phyloP scores from a whole-genome alignment of 305 asterid species.

The Withania somnifera region DNA sequence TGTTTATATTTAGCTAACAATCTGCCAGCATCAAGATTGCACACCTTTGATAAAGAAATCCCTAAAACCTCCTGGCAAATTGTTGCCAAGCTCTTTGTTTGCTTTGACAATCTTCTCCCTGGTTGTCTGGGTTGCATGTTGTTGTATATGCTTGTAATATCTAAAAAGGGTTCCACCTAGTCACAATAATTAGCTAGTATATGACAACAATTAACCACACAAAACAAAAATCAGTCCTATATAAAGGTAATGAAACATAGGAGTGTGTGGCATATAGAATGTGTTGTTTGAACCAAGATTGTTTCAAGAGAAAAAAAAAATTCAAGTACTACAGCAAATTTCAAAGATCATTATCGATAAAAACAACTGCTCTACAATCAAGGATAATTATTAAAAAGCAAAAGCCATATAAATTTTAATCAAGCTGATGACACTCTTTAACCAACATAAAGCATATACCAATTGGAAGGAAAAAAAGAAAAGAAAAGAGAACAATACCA shows the following conservation, averaged over 20 bases:
- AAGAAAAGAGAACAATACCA: not conserved
- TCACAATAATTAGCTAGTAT: slow-evolving; percentile 9
- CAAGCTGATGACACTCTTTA: not conserved
- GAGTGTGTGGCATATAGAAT: not conserved
- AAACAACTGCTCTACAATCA: not conserved
- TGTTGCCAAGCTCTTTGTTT: slow-evolving; percentile 73
- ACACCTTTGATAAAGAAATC: slow-evolving; percentile 67
- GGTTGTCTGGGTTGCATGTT: slow-evolving; percentile 44
- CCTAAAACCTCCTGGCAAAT: slow-evolving; percentile 73
- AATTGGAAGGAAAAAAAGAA: too few species aligned
- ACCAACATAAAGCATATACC: not conserved
- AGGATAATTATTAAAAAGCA: not conserved
- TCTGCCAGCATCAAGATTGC: not conserved
- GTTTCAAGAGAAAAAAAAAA: not conserved
- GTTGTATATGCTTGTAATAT: slow-evolving; percentile 53
- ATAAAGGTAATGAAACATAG: not conserved
- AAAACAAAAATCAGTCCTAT: not conserved
- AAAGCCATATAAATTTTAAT: not conserved
- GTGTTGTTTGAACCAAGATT: not conserved
- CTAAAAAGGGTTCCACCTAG: slow-evolving; percentile 83
- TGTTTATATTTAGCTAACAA: not conserved
- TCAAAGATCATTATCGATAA: not conserved
- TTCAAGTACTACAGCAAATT: not conserved
- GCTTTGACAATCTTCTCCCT: slow-evolving; percentile 46
- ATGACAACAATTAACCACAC: not conserved